Evolutionary conservation across 139 green algal genomes (phyloP), one percentile per base, ranked within the genome.

Genomic region (Closterium sp.): DNA sequence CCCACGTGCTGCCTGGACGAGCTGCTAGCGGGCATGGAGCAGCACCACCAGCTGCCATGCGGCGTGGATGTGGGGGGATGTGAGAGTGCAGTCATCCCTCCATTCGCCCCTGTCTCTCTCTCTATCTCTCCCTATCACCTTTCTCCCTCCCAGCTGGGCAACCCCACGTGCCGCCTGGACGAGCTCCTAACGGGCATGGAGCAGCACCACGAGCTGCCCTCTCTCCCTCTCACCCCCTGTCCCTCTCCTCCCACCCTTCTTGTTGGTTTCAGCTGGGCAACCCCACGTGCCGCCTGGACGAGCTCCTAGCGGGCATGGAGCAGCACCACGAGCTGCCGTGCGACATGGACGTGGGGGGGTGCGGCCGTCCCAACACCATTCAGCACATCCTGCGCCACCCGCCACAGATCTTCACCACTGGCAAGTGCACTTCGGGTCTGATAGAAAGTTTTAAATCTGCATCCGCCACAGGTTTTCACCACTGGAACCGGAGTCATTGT

Each of bases 281-380:
- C 30, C 87, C 55, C 1, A 64, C 12, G 0, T 33, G 25, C 7
- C 64, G 55, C 1, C 66, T 91, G 28, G 88, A 86, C 88, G 23
- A 86, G 64, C 55, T 86, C 16, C 55, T 91, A 32, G 21, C 28
- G 19, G 31, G 33, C n/a, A 38, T 91, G 30, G 32, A 86, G 33
- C 33, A 69, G 31, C 28, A 84, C 23, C 88, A 86, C 30, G 55
- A 87, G n/a, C 85, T 88, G 88, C 55, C 88, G 16, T 91, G 88
- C 88, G 33, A 91, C 2, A 32, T 31, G 31, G 88, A 91, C 1
- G 88, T 87, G 31, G 88, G 88, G 55, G 88, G 88, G 7, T 91
- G 88, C 64, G 64, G 64, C 4, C 38, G 2, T 6, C 43, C 28
- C 28, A 43, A 84, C 30, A 9, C 55, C 88, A 91, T 69, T 30